Evolutionary conservation across 2,329 filamentous ascomycete genomes (phyloP).

Genomic region (Sporothrix mexicana): DNA sequence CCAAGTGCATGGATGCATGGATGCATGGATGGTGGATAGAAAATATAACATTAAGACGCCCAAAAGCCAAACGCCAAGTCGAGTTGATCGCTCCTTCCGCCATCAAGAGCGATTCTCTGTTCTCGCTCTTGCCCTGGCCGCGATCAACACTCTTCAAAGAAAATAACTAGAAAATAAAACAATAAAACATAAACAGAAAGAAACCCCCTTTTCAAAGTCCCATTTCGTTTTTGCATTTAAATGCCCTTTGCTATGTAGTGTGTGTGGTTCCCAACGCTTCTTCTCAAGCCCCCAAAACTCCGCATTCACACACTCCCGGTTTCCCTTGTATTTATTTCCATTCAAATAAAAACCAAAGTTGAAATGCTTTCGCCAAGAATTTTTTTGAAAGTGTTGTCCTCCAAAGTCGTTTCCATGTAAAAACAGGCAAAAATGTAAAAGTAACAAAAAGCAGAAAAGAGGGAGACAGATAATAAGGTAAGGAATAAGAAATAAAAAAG

Average conservation of each 20-base stretch:
- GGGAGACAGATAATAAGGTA: no score
- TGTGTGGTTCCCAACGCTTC: conserved; percentile 7
- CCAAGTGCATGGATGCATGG: background rate
- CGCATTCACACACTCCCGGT: background rate
- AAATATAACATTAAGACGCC: conserved; percentile 6
- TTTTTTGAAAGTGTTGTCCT: background rate
- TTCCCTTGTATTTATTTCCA: conserved; percentile 24
- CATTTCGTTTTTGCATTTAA: conserved; percentile 5
- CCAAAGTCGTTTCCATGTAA: conserved; percentile 18
- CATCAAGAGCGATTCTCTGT: background rate
- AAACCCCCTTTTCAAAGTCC: background rate
- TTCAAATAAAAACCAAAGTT: conserved; percentile 16
- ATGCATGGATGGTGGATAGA: no score
- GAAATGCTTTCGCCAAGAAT: background rate
- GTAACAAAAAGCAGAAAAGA: background rate
- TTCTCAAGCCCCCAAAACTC: background rate
- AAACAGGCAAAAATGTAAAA: background rate
- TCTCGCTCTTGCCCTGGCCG: conserved; percentile 8
- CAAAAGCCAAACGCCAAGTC: conserved; percentile 18
- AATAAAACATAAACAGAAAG: no score
- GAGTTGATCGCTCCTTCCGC: conserved; percentile 22
- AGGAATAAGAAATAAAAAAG: conserved; percentile 17
- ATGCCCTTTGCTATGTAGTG: conserved; percentile 10
- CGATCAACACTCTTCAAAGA: no score
- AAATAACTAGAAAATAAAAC: no score